A percentile compares a stretch with the other conserved stretches of the same genome.
These are phyloP conservation scores for Daldinia sp. DNA, from an alignment of 2,329 filamentous ascomycete genomes.

Conservation along the genomic window DNA sequence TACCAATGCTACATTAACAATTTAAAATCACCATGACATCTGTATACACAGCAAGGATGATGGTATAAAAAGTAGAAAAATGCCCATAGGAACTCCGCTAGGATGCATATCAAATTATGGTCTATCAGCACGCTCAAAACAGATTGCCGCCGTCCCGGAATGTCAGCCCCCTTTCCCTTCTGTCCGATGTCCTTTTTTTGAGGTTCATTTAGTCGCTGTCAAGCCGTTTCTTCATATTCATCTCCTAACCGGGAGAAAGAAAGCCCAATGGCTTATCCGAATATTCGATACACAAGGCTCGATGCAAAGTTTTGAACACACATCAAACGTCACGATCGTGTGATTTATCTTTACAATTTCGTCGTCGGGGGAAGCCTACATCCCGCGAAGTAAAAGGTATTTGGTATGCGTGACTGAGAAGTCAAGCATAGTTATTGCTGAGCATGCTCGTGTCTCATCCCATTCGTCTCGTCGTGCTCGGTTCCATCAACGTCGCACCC, in stretches of 20 bases:
- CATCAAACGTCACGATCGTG: not conserved
- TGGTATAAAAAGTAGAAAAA: slow-evolving; percentile 25
- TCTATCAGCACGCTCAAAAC: slow-evolving; percentile 40
- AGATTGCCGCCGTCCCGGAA: slow-evolving; percentile 35
- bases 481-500: slow-evolving; percentile 20
- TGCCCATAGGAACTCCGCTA: slow-evolving; percentile 37
- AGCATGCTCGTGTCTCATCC: slow-evolving; percentile 40
- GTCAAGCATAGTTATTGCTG: slow-evolving; percentile 18
- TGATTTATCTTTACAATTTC: slow-evolving; percentile 29
- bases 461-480: slow-evolving; percentile 39
- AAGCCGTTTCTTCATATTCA: slow-evolving; percentile 17
- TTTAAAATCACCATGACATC: slow-evolving; percentile 14
- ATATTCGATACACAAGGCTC: not conserved
- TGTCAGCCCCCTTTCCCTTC: slow-evolving; percentile 31
- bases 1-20: slow-evolving; percentile 11
- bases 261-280: slow-evolving; percentile 1
- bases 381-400: slow-evolving; percentile 9
- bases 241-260: slow-evolving; percentile 17
- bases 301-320: not conserved
- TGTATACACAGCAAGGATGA: slow-evolving; percentile 6
- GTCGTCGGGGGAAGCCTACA: slow-evolving; percentile 9
- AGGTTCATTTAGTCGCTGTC: slow-evolving; percentile 25
- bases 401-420: slow-evolving; percentile 23
- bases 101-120: slow-evolving; percentile 44
- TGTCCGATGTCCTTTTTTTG: slow-evolving; percentile 29